Evolutionary conservation across 176 grass and related monocot species (phyloP).

Genomic region (Carex parvula): DNA sequence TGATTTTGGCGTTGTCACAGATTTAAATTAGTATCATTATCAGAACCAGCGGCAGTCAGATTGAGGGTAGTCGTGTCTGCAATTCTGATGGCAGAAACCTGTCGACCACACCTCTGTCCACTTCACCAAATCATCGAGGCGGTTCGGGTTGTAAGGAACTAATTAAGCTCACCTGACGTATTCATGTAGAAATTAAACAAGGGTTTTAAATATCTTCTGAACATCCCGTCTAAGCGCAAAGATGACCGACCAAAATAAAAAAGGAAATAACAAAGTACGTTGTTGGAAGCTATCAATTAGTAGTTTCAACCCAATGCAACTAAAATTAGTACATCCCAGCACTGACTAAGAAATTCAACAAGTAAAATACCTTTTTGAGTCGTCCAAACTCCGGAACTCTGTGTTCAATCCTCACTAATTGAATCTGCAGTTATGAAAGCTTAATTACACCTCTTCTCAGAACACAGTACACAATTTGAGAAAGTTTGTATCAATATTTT

Average conservation of each 20-base stretch:
- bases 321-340: constrained; percentile 45
- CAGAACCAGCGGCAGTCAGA: neutral
- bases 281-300: neutral
- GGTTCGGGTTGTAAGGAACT: neutral
- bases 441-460: neutral
- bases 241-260: constrained; percentile 49
- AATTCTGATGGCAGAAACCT: neutral
- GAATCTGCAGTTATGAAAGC: constrained; percentile 39
- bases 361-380: constrained; percentile 88
- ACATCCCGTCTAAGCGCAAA: constrained; percentile 54
- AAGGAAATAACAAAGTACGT: constrained; percentile 23
- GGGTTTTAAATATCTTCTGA: constrained; percentile 35
- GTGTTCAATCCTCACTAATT: constrained; percentile 68
- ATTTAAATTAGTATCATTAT: neutral
- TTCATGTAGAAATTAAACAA: neutral
- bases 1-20: neutral
- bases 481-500: neutral
- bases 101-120: neutral
- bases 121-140: neutral
- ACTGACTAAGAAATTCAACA: constrained; percentile 82
- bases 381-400: constrained; percentile 92
- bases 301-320: neutral
- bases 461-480: neutral
- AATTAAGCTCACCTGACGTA: neutral
- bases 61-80: neutral